phyloP scores from a whole-genome alignment of 495 filamentous ascomycete genomes.

The Podospora appendiculata region DNA sequence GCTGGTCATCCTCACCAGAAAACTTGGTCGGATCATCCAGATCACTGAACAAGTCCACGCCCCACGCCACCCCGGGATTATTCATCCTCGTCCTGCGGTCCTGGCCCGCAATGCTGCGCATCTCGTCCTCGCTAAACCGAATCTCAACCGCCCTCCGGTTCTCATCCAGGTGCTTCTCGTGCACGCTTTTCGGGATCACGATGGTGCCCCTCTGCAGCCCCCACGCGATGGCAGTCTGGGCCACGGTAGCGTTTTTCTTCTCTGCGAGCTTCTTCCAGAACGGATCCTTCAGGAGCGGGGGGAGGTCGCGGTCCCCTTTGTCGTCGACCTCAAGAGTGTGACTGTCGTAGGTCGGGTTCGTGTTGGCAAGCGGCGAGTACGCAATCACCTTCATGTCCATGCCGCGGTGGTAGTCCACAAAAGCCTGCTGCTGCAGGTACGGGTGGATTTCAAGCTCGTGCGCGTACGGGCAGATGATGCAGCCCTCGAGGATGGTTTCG shows the following conservation, averaged over 20 bases:
- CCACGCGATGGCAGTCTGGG: slow-evolving; percentile 40
- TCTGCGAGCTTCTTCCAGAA: slow-evolving; percentile 49
- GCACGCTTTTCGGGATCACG: slow-evolving; percentile 56
- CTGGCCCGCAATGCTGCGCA: background rate
- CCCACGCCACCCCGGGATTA: background rate
- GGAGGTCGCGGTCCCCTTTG: background rate
- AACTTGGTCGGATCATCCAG: slow-evolving; percentile 1
- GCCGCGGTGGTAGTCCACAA: slow-evolving; percentile 45
- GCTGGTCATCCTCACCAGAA: background rate
- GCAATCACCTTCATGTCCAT: slow-evolving; percentile 55
- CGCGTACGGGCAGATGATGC: slow-evolving; percentile 52
- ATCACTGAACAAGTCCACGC: background rate
- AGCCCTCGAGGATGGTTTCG: slow-evolving; percentile 47
- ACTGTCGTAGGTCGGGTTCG: background rate
- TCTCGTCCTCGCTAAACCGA: background rate
- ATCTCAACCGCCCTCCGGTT: background rate
- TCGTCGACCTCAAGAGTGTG: background rate
- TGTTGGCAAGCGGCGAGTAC: slow-evolving; percentile 67
- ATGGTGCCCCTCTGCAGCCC: slow-evolving; percentile 55
- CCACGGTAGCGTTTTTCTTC: slow-evolving; percentile 7
- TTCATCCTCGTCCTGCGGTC: background rate
- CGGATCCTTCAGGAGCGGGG: background rate
- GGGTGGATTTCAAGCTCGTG: slow-evolving; percentile 55
- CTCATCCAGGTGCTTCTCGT: background rate
- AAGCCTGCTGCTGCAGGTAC: slow-evolving; percentile 51